Percentiles rank a stretch among this genome's conserved stretches.
phyloP scores from a whole-genome alignment of 441 rosid species.

The Bruguiera hainesii region DNA sequence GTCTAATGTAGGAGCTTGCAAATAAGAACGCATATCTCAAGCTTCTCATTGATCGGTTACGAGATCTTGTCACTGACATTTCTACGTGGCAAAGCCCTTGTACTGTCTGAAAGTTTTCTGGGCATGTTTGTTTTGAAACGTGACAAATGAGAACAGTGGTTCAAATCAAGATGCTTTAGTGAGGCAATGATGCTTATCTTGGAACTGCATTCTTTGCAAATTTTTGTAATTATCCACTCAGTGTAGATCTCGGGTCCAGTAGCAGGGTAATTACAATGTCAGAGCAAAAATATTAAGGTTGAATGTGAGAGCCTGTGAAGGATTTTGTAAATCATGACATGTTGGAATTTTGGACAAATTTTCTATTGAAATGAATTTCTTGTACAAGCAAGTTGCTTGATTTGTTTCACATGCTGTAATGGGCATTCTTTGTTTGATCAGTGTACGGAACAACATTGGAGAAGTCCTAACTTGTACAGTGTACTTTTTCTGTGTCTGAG shows the following conservation, averaged over 20 bases:
- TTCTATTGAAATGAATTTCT: conserved; percentile 6
- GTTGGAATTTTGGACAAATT: conserved; percentile 8
- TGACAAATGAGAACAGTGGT: not conserved
- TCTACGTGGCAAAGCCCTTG: conserved; percentile 94
- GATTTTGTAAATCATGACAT: not conserved
- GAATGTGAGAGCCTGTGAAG: not conserved
- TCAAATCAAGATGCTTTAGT: conserved; percentile 2
- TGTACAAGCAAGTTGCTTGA: not conserved
- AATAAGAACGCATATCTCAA: conserved; percentile 66
- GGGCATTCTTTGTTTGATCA: not conserved
- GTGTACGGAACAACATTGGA: not conserved
- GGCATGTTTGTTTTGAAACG: not conserved
- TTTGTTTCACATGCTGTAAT: not conserved
- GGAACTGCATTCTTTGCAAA: not conserved
- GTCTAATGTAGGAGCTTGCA: conserved; percentile 59
- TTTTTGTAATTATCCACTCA: not conserved
- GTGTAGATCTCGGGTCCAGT: not conserved
- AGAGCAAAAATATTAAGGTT: not conserved
- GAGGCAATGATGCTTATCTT: conserved; percentile 17
- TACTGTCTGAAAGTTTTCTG: conserved; percentile 39
- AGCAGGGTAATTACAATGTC: not conserved
- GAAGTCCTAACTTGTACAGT: not conserved
- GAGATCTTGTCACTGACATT: conserved; percentile 68
- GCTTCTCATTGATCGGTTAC: conserved; percentile 71
- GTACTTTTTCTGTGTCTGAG: conserved; percentile 1